phyloP scores from a whole-genome alignment of 2,329 filamentous ascomycete species.

The Exophiala spinifera region DNA sequence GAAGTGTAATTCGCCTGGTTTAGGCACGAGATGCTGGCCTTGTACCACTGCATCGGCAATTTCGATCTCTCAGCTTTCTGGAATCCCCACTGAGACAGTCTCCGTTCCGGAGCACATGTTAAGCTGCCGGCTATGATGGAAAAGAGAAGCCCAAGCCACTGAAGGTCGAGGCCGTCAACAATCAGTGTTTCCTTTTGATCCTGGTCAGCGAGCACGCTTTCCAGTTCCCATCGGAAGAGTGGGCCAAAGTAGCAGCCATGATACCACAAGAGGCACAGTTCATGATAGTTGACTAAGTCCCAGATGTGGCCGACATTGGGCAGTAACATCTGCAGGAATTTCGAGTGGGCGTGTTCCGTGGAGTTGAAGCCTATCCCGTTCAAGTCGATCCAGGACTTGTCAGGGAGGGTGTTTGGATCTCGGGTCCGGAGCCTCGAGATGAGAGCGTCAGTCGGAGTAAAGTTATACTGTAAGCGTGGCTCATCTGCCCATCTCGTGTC shows the following conservation, averaged over 20 bases:
- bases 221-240: constrained; percentile 21
- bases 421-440: not conserved
- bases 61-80: constrained; percentile 40
- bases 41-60: constrained; percentile 47
- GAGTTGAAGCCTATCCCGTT: constrained; percentile 6
- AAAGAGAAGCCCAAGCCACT: constrained; percentile 27
- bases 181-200: constrained; percentile 8
- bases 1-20: constrained; percentile 48
- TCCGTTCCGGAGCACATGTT: constrained; percentile 14
- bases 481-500: constrained; percentile 1
- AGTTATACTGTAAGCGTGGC: constrained; percentile 7
- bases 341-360: constrained; percentile 9
- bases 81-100: constrained; percentile 45
- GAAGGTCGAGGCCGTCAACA: constrained; percentile 15
- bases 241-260: constrained; percentile 24
- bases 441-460: not conserved
- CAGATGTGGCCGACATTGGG: constrained; percentile 20
- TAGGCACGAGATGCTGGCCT: constrained; percentile 45
- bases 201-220: constrained; percentile 14
- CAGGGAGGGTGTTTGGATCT: not conserved
- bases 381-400: not conserved
- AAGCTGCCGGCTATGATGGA: constrained; percentile 27
- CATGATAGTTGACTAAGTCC: constrained; percentile 25
- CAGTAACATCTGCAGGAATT: constrained; percentile 25
- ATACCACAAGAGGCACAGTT: constrained; percentile 25